phyloP scores from a whole-genome alignment of 306 rosid genomes.

The Castanea mollissima region DNA sequence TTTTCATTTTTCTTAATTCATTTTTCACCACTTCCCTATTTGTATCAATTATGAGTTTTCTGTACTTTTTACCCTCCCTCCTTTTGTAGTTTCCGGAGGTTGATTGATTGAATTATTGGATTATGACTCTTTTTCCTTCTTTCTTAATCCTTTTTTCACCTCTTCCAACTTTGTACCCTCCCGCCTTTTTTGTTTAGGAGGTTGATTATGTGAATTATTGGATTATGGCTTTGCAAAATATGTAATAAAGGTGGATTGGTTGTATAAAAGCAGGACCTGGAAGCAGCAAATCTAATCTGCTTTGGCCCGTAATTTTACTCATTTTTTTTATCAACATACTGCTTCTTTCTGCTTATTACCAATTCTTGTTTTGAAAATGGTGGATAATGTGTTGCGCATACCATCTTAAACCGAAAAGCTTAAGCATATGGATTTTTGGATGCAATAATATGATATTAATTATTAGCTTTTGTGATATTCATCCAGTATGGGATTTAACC shows the following conservation, averaged over 20 bases:
- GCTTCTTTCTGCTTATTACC: background rate
- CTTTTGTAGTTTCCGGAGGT: slow-evolving; percentile 12
- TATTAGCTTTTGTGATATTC: no score
- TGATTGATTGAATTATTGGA: slow-evolving; percentile 8
- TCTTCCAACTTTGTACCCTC: background rate
- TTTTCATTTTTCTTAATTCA: slow-evolving; percentile 17
- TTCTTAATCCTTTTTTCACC: slow-evolving; percentile 1
- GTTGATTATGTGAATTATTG: slow-evolving; percentile 8
- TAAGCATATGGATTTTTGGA: no score
- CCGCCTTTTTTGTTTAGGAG: slow-evolving; percentile 14
- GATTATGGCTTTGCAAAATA: slow-evolving; percentile 16
- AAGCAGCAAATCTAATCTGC: slow-evolving; percentile 27
- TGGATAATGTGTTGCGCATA: no score
- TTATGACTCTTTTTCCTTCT: slow-evolving; percentile 18
- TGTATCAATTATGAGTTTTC: background rate
- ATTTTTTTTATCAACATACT: background rate
- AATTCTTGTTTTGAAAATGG: background rate
- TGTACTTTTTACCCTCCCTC: background rate
- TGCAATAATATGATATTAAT: no score
- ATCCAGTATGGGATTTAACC: no score
- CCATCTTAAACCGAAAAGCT: no score
- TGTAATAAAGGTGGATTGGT: slow-evolving; percentile 10
- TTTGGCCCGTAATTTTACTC: slow-evolving; percentile 25
- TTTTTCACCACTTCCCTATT: background rate
- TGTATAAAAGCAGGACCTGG: slow-evolving; percentile 37